Evolutionary conservation across 768 basidiomycete genomes (phyloP).

Genomic region (Nidularia sp.): DNA sequence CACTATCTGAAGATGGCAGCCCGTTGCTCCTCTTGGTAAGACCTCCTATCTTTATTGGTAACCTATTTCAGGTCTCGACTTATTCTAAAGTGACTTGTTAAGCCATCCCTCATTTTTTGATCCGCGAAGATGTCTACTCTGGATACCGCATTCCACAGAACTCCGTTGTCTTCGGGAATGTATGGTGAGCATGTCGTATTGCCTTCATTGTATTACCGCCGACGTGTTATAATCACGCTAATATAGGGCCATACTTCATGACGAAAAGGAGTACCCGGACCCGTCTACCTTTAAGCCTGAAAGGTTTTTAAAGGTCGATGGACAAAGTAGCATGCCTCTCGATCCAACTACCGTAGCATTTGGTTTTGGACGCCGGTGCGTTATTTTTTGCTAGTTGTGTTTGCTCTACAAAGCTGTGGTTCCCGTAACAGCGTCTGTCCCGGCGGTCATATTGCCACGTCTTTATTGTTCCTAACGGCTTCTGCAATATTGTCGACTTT

Average conservation of each 20-base stretch:
- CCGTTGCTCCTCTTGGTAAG: neutral
- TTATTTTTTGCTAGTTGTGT: too few species aligned
- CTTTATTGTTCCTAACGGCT: conserved; percentile 19
- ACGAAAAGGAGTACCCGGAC: conserved; percentile 32
- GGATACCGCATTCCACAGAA: conserved; percentile 26
- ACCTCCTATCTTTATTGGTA: neutral
- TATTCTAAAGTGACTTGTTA: too few species aligned
- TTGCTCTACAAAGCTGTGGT: too few species aligned
- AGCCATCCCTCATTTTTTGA: conserved; percentile 23
- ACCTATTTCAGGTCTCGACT: neutral
- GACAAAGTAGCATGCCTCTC: conserved; percentile 7
- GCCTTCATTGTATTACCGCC: neutral
- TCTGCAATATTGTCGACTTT: conserved; percentile 25
- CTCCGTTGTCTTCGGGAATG: conserved; percentile 24
- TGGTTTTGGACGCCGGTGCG: conserved; percentile 22
- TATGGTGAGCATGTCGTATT: conserved; percentile 16
- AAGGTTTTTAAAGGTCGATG: conserved; percentile 22
- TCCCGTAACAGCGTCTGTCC: conserved; percentile 11
- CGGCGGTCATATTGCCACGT: conserved; percentile 22
- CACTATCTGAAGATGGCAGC: neutral
- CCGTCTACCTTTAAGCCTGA: conserved; percentile 37
- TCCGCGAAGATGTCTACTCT: conserved; percentile 22
- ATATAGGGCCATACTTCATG: conserved; percentile 34
- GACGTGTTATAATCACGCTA: neutral
- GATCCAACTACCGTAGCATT: conserved; percentile 14